These are phyloP conservation scores for Rhizoclosmatium globosum DNA, from an alignment of 192 early-diverging fungal genomes.

Conservation along the genomic window DNA sequence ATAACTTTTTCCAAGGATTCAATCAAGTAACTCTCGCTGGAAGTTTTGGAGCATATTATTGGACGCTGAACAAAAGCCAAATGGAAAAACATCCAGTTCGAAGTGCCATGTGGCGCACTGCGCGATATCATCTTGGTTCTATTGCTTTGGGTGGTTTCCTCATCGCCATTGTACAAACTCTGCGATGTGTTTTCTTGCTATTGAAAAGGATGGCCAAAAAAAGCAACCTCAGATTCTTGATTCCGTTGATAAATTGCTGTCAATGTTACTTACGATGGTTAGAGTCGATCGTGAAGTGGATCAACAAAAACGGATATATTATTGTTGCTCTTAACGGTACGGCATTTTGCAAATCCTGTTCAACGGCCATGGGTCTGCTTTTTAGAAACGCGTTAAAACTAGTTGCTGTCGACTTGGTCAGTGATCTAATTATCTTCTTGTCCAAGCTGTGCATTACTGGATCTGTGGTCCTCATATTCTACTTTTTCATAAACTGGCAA, in stretches of 20 bases:
- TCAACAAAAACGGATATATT: constrained; percentile 70
- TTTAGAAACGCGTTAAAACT: constrained; percentile 50
- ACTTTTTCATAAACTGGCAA: constrained; percentile 42
- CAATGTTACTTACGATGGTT: constrained; percentile 53
- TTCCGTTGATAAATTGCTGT: constrained; percentile 30
- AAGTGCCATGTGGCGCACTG: constrained; percentile 44
- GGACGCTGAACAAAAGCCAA: constrained; percentile 57
- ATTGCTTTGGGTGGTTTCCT: constrained; percentile 62
- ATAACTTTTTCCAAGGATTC: constrained; percentile 57
- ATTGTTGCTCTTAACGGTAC: constrained; percentile 60
- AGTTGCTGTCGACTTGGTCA: constrained; percentile 50
- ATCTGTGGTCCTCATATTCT: constrained; percentile 33
- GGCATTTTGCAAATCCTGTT: constrained; percentile 58
- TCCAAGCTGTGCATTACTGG: constrained; percentile 60
- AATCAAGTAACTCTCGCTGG: constrained; percentile 59
- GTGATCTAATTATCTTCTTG: constrained; percentile 57
- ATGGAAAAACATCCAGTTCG: constrained; percentile 21
- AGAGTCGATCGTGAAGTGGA: constrained; percentile 56
- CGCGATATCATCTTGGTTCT: constrained; percentile 62
- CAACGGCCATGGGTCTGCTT: constrained; percentile 49
- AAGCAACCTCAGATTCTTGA: constrained; percentile 36
- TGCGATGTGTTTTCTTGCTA: constrained; percentile 52
- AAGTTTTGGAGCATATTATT: constrained; percentile 62
- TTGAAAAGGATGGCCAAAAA: constrained; percentile 43
- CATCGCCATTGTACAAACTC: constrained; percentile 60